Conservation (phyloP, 768 basidiomycete species). For the Pulveroboletus frians region DNA sequence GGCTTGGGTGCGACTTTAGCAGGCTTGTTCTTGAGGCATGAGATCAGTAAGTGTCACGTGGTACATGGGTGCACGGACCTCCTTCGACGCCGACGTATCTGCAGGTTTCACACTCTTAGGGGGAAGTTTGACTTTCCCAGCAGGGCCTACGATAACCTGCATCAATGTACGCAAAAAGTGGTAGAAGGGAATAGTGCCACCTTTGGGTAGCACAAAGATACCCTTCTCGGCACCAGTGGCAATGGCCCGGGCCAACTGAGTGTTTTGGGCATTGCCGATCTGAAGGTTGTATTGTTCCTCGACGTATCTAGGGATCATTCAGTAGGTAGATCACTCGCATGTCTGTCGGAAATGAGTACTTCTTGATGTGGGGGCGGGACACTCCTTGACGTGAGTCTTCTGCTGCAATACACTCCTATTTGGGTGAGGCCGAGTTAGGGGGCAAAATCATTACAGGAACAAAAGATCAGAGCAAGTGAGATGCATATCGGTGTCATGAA, state of each 20-base stretch:
- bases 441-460: constrained; percentile 7
- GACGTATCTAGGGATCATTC: constrained; percentile 55
- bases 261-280: constrained; percentile 72
- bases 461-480: constrained; percentile 6
- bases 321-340: constrained; percentile 12
- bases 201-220: constrained; percentile 85
- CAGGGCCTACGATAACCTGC: constrained; percentile 30
- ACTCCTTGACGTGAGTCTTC: constrained; percentile 82
- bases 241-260: constrained; percentile 78
- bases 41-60: constrained; percentile 22
- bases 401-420: constrained; percentile 76
- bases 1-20: constrained; percentile 31
- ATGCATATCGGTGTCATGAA: neutral
- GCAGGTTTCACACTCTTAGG: constrained; percentile 49
- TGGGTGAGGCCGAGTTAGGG: constrained; percentile 19
- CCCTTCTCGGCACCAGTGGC: constrained; percentile 76
- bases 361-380: constrained; percentile 90
- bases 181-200: constrained; percentile 33
- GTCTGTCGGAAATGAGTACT: constrained; percentile 44
- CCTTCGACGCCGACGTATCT: constrained; percentile 52
- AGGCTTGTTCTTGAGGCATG: constrained; percentile 23
- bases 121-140: constrained; percentile 63
- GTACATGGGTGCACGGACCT: constrained; percentile 38
- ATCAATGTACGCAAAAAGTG: constrained; percentile 2
- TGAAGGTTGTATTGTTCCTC: constrained; percentile 78